Evolutionary conservation across 2,329 filamentous ascomycete species (phyloP), one percentile per base, ranked within the genome.

Genomic region (Neurospora crassa): DNA sequence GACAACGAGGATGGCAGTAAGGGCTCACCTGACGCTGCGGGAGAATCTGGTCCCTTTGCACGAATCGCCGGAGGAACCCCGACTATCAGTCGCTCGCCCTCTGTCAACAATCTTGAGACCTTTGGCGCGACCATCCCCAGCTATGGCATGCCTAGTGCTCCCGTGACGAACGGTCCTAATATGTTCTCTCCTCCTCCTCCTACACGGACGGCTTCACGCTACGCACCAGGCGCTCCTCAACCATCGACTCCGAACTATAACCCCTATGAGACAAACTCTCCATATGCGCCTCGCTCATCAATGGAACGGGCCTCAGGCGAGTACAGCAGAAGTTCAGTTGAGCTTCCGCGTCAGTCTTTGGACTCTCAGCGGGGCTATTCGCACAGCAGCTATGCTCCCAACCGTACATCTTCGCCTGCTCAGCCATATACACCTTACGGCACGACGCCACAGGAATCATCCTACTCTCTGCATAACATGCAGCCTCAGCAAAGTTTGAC

Each of bases 41-140:
- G 87, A 68, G 91, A 92, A 72, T 81, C 87, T 69, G 93, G 94
- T 0, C 94, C 93, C 1, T 98, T 99, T 79, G 91, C 92, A 8
- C 91, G 91, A 70, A 89, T 97, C 69, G 86, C 91, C 40, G 89
- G 91, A n/a, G 89, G 89, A 40, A 92, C 91, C 2, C 91, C 92
- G 7, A 91, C 88, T 2, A 87, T 94, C 72, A 94, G 91, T 78
- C 87, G 91, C 59, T 89, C 91, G 2, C 90, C 91, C 3, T 96
- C 92, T 5, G 86, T 79, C 79, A 88, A 87, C 5, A 89, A 87
- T 76, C 89, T 93, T 67, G 94, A 97, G 75, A 81, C 92, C 6
- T 96, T 96, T 78, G 90, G 90, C 5, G 88, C 87, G 76, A 69
- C 73, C 72, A 77, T 78, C 71, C 81, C 82, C 53, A 79, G 73